These are phyloP conservation scores for Penicillium egyptiacum DNA, from an alignment of 495 filamentous ascomycete genomes.

Conservation along the genomic window DNA sequence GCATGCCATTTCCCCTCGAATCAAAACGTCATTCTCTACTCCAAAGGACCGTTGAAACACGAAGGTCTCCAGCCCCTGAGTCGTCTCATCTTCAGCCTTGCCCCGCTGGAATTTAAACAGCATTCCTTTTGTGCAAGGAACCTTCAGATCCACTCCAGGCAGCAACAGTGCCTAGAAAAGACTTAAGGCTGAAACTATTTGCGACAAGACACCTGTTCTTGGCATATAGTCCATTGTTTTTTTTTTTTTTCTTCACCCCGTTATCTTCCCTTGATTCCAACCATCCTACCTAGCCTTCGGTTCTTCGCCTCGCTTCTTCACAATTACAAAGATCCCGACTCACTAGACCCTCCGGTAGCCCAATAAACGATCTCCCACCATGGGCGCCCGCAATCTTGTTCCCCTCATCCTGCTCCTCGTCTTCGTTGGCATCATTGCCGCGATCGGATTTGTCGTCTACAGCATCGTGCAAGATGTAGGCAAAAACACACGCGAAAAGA, in stretches of 20 bases:
- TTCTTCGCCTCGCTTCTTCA: constrained; percentile 3
- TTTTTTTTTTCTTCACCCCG: neutral
- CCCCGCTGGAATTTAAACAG: neutral
- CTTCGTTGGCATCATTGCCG: constrained; percentile 59
- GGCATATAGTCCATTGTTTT: constrained; percentile 4
- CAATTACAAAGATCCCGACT: neutral
- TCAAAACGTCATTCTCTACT: constrained; percentile 2
- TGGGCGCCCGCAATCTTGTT: constrained; percentile 52
- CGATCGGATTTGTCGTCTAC: constrained; percentile 73
- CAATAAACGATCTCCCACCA: neutral
- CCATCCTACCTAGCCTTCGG: neutral
- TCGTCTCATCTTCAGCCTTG: neutral
- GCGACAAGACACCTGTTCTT: constrained; percentile 6
- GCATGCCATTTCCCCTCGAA: constrained; percentile 6
- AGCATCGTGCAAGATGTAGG: constrained; percentile 66
- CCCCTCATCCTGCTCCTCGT: constrained; percentile 74
- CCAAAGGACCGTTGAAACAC: neutral
- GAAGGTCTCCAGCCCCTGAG: neutral
- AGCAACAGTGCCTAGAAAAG: constrained; percentile 6
- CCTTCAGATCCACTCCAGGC: constrained; percentile 8
- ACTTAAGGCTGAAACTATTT: constrained; percentile 1
- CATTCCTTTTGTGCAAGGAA: neutral
- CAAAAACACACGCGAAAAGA: constrained; percentile 64
- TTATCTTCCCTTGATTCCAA: neutral
- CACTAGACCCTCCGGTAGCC: neutral